These are phyloP conservation scores for Lecanoromycetidae sp. DNA, from an alignment of 2,329 filamentous ascomycete genomes.

Conservation along the genomic window DNA sequence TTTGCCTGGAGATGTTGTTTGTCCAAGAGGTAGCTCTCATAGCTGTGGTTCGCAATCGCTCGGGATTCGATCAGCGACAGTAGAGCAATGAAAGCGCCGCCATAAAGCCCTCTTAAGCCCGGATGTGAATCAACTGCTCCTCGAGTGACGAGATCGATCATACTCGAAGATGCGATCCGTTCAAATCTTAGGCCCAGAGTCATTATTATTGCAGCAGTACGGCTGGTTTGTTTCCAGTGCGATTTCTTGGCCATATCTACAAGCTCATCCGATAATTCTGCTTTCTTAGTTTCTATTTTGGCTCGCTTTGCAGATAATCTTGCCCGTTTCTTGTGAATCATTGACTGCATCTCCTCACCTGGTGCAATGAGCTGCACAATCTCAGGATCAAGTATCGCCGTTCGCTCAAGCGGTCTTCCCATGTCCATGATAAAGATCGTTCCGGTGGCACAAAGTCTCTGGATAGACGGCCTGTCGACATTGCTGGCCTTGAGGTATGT, in stretches of 20 bases:
- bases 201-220: conserved; percentile 80
- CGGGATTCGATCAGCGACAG: conserved; percentile 83
- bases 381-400: conserved; percentile 66
- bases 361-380: conserved; percentile 63
- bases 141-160: conserved; percentile 69
- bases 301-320: conserved; percentile 63
- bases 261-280: conserved; percentile 66
- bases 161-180: conserved; percentile 64
- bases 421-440: conserved; percentile 85
- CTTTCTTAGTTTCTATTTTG: conserved; percentile 74
- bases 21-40: conserved; percentile 73
- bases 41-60: conserved; percentile 73
- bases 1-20: conserved; percentile 68
- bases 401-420: conserved; percentile 73
- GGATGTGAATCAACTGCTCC: conserved; percentile 88
- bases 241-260: conserved; percentile 63
- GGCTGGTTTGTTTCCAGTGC: conserved; percentile 92
- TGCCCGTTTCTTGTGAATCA: conserved; percentile 54
- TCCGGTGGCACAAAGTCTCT: conserved; percentile 70
- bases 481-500: conserved; percentile 81
- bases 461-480: conserved; percentile 88
- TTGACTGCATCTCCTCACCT: conserved; percentile 46
- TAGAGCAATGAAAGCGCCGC: conserved; percentile 62
- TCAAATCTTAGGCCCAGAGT: conserved; percentile 90
- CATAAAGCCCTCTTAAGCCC: conserved; percentile 67